phyloP scores from a whole-genome alignment of 345 rosid species.

The Passiflora organensis region DNA sequence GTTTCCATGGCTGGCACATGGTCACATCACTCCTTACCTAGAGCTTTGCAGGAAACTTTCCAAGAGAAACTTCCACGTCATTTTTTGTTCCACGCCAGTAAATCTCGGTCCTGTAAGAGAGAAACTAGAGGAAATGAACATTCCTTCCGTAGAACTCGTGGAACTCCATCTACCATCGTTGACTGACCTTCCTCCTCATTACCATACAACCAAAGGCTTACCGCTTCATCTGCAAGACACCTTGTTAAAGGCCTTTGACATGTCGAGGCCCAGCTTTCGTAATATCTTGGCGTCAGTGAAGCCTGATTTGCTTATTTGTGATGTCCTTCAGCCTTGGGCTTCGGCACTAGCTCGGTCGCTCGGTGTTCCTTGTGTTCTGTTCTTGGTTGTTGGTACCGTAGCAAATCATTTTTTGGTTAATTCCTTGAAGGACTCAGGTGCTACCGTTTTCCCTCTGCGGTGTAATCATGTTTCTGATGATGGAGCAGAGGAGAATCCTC shows the following conservation, averaged over 20 bases:
- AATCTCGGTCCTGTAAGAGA: conserved; percentile 21
- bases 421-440: background rate
- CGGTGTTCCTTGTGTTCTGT: conserved; percentile 23
- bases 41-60: conserved; percentile 38
- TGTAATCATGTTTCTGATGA: conserved; percentile 5
- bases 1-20: conserved; percentile 49
- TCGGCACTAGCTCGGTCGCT: conserved; percentile 16
- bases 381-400: conserved; percentile 9
- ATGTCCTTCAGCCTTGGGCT: conserved; percentile 39
- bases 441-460: conserved; percentile 15
- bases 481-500: background rate
- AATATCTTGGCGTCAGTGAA: conserved; percentile 9
- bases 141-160: conserved; percentile 17
- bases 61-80: conserved; percentile 20
- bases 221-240: conserved; percentile 29
- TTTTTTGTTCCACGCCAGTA: conserved; percentile 32
- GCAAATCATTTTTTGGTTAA: conserved; percentile 3
- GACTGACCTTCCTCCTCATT: conserved; percentile 41
- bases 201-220: conserved; percentile 40
- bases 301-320: conserved; percentile 32
- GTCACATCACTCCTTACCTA: conserved; percentile 39
- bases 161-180: conserved; percentile 31
- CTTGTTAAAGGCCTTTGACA: conserved; percentile 31
- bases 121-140: background rate
- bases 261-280: conserved; percentile 20